Conservation (phyloP, 345 rosid species). For the Populus tremula region DNA sequence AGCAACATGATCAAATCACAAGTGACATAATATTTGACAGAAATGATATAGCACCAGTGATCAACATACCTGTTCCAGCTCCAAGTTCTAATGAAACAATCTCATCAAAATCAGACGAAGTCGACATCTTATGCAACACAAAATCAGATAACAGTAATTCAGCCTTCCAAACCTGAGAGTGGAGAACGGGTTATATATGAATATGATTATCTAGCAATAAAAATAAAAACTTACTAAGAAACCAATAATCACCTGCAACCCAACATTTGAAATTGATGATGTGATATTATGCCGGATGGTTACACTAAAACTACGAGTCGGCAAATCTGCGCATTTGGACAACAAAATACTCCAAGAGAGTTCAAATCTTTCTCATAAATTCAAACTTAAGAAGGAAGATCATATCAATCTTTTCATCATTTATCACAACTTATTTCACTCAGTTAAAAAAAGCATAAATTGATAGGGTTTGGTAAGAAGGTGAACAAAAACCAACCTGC, state of each 20-base stretch:
- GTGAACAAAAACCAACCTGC: too few relatives aligned
- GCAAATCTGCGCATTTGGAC: slow-evolving; percentile 31
- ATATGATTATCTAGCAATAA: not conserved
- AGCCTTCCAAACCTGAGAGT: slow-evolving; percentile 83
- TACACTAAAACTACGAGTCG: slow-evolving; percentile 39
- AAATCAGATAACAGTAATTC: slow-evolving; percentile 72
- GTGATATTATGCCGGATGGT: slow-evolving; percentile 68
- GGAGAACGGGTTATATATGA: slow-evolving; percentile 2
- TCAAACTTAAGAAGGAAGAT: not conserved
- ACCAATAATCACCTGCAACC: slow-evolving; percentile 61
- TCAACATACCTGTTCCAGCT: slow-evolving; percentile 75
- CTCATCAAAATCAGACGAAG: slow-evolving; percentile 57
- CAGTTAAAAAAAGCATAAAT: not conserved
- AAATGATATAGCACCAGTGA: not conserved
- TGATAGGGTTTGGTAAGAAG: too few relatives aligned
- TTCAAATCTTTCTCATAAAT: not conserved
- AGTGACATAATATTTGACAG: not conserved
- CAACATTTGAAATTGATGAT: slow-evolving; percentile 69
- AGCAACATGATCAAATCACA: not conserved
- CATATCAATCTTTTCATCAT: not conserved
- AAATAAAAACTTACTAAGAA: slow-evolving; percentile 2
- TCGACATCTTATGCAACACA: slow-evolving; percentile 63
- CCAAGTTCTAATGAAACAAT: slow-evolving; percentile 67
- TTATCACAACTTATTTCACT: not conserved
- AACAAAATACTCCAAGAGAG: not conserved